Conservation (phyloP, 2,329 filamentous ascomycete species). For the Alternaria novae-zelandiae region DNA sequence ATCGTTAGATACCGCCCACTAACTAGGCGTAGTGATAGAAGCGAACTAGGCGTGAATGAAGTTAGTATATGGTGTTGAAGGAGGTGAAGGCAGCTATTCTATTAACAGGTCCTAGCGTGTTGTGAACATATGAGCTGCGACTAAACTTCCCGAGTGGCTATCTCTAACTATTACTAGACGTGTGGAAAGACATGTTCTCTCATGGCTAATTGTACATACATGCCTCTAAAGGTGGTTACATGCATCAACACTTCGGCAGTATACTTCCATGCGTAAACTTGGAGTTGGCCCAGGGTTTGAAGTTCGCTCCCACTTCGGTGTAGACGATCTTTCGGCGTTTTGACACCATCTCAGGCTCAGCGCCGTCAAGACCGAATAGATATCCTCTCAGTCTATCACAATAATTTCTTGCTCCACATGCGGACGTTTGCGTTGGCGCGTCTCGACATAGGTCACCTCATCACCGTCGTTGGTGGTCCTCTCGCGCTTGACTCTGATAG, state of each 20-base stretch:
- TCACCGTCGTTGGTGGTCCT: neutral
- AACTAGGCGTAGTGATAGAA: neutral
- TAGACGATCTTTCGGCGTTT: neutral
- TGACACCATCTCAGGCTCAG: neutral
- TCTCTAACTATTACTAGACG: neutral
- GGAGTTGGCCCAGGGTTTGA: neutral
- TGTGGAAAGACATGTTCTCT: neutral
- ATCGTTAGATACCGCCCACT: neutral
- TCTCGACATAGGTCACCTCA: conserved; percentile 1
- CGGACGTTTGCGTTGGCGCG: conserved; percentile 4
- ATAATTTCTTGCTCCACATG: conserved; percentile 4
- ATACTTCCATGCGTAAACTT: neutral
- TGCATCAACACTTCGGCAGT: neutral
- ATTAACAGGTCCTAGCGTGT: neutral
- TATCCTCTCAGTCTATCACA: neutral
- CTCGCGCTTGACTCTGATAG: conserved; percentile 3
- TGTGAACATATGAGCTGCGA: neutral
- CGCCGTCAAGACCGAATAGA: neutral
- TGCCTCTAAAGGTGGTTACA: neutral
- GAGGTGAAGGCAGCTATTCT: neutral
- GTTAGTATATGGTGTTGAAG: neutral
- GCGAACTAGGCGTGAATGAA: neutral
- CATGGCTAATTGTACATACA: neutral
- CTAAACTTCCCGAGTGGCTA: neutral
- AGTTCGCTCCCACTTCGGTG: neutral